Evolutionary conservation across 139 green algal genomes (phyloP).

Genomic region (Chlamydomonas schloesseri): DNA sequence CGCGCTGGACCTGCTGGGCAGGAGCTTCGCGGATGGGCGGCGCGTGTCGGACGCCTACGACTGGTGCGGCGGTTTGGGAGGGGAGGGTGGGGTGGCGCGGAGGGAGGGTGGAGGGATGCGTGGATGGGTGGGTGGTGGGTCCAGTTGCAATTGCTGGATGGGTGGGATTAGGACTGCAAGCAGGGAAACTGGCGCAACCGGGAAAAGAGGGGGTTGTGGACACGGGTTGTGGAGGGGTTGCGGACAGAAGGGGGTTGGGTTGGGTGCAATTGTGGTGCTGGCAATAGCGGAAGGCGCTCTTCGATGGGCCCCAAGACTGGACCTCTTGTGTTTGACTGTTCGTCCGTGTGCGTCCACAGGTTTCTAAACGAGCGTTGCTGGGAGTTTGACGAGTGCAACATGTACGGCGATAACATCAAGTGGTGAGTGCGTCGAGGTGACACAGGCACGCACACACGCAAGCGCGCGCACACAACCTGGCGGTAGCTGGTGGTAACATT

Average conservation of each 20-base stretch:
- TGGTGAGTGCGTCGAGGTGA: not conserved
- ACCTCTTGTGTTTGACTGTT: no score
- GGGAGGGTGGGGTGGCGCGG: no score
- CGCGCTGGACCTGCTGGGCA: conserved; percentile 19
- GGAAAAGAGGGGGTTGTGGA: no score
- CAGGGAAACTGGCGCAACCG: no score
- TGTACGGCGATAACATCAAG: not conserved
- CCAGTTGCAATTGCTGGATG: no score
- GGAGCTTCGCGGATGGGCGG: not conserved
- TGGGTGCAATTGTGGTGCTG: no score
- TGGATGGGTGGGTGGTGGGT: not conserved
- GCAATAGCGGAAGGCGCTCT: no score
- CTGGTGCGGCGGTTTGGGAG: conserved; percentile 1
- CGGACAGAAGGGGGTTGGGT: no score
- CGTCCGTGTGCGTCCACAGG: no score
- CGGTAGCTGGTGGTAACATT: not conserved
- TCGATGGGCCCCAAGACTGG: no score
- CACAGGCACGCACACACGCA: not conserved
- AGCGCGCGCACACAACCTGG: no score
- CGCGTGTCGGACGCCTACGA: conserved; percentile 22
- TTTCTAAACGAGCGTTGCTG: conserved; percentile 34
- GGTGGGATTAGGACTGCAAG: no score
- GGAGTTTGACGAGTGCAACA: conserved; percentile 24
- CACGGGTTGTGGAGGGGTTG: not conserved
- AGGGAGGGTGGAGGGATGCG: not conserved